A percentile compares a stretch with the other conserved stretches of the same genome.
Evolutionary conservation across 139 green algal species (phyloP).

Genomic region (Picochlorum sp.): DNA sequence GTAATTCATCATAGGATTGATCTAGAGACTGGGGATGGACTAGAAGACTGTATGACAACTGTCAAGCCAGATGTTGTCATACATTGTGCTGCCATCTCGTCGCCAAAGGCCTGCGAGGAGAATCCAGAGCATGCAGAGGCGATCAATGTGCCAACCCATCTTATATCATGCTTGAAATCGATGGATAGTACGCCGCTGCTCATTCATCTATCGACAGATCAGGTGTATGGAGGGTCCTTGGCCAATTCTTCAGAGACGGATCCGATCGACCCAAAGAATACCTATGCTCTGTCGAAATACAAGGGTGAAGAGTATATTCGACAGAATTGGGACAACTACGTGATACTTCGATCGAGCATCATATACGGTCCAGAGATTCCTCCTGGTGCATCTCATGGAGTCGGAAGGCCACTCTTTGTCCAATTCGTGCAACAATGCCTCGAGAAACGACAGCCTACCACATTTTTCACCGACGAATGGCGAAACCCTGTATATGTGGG

Average conservation of each 20-base stretch:
- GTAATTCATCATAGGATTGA: constrained; percentile 21
- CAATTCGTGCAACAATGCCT: constrained; percentile 34
- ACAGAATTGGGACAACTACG: constrained; percentile 36
- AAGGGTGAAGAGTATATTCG: constrained; percentile 42
- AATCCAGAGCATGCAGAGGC: constrained; percentile 35
- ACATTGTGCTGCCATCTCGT: constrained; percentile 58
- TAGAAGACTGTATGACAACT: constrained; percentile 35
- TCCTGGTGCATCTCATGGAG: constrained; percentile 16
- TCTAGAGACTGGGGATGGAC: constrained; percentile 35
- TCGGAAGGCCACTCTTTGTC: constrained; percentile 35
- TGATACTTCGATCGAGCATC: constrained; percentile 56
- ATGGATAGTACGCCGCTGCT: constrained; percentile 33
- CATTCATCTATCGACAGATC: constrained; percentile 69
- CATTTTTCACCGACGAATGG: constrained; percentile 53
- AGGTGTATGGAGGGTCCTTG: constrained; percentile 40
- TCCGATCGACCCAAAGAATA: constrained; percentile 42
- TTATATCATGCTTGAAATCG: constrained; percentile 29
- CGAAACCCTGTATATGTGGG: constrained; percentile 45
- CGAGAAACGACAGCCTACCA: constrained; percentile 26
- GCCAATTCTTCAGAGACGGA: constrained; percentile 37
- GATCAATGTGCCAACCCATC: constrained; percentile 42
- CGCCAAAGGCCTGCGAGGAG: constrained; percentile 47
- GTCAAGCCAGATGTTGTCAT: constrained; percentile 32
- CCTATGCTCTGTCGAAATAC: constrained; percentile 48
- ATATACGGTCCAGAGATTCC: constrained; percentile 45